Base-by-base conservation (phyloP, 257 asterid genomes). In the Lycium barbarum region DNA sequence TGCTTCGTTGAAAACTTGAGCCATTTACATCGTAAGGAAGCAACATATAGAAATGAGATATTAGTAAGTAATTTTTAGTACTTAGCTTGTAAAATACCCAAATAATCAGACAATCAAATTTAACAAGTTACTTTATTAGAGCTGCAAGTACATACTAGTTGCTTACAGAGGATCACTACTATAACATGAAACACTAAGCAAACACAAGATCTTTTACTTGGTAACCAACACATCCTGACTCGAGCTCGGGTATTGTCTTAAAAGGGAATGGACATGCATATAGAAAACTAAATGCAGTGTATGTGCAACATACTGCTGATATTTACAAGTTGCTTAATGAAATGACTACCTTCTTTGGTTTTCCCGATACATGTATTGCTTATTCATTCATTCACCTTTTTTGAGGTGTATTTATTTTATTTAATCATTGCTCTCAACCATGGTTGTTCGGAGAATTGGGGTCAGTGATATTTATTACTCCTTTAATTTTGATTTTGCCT, bases 401-500 rank as follows among this genome's bases (percentile, higher is more conserved):
- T 87, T 5, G 38, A 65, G 71, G 71, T 87, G 20, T 54, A n/a
- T 18, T 15, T 5, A 12, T 51, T 82, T 3, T n/a, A 59, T 59
- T 47, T 55, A 47, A 83, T 22, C 62, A 49, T 3, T 49, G 8
- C 62, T 22, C 18, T 49, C 49, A 53, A n/a, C 2, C 33, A 78
- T 82, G 79, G 73, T 45, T 80, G 63, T 33, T 54, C 18, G 11
- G 62, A 40, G 68, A 61, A 79, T 83, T 43, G 12, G 18, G 84
- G 67, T 3, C 61, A 78, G 49, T 71, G 66, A 57, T 83, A 76
- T 70, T 74, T 74, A 0, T 74, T 74, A 22, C 81, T 74, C 62
- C 20, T 83, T 82, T 9, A 87, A 83, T 84, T 40, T 81, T 85
- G 57, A n/a, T 12, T 49, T 26, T 76, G 74, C 87, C 36, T 88